Evolutionary conservation across 352 stramenopile genomes (phyloP), one percentile per base, ranked within the genome.

Genomic region (Phytopythium aichiense): DNA sequence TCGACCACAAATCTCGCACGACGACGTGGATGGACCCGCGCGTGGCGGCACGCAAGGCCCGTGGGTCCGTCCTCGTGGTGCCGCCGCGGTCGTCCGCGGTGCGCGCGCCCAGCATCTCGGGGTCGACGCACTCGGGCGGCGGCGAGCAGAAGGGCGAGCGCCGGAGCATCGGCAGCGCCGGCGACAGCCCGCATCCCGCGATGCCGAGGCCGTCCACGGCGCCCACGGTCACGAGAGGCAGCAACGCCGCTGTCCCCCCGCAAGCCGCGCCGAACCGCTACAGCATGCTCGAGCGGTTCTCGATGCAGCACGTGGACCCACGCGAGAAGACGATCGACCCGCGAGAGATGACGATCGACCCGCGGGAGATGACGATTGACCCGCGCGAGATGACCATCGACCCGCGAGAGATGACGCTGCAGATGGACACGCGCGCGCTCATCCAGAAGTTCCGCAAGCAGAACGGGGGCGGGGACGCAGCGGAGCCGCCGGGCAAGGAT

Each of bases 21-120:
- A 95, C 84, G 6, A 88, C 86, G 58, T 95, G 86, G 86, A 74
- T 92, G 60, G 86, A 95, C 59, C 86, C 86, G 56, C 82, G 86
- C 20, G 74, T 89, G 55, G 74, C 71, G 20, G 58, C 58, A 6
- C 59, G 62, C 33, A 31, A 15, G 28, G 58, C 56, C 3, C 58
- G 60, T 22, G 5, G 33, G 33, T 35, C 53, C 31, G 35, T 16
- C 53, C 9, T 23, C 12, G n/a, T 3, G 13, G 53, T 13, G 9
- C 18, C 31, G 51, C 31, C 51, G 31, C 28, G 30, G 1, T 30
- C 51, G 1, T 16, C 51, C 16, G 3, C n/a, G 2, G 51, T 15
- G 8, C 30, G 31, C 7, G 7, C 33, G 7, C n/a, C 51, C 30
- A 43, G 31, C 51, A 43, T 56, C 20, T 25, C 51, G 28, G 51